These are phyloP conservation scores for Claviceps arundinis DNA, from an alignment of 2,329 filamentous ascomycete genomes.

Conservation along the genomic window DNA sequence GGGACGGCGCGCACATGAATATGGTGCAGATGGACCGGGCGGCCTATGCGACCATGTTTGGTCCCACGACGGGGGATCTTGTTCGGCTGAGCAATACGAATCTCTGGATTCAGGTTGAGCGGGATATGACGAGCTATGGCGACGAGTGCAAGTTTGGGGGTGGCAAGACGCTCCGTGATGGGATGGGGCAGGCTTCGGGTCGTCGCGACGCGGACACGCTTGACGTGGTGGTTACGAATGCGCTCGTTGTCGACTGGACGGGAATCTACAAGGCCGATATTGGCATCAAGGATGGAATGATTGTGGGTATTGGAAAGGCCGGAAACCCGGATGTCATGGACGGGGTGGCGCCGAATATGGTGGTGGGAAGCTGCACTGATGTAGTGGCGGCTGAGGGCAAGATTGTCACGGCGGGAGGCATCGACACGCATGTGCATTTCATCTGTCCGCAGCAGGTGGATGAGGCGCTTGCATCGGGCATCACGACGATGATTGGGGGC, in stretches of 20 bases:
- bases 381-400: constrained; percentile 82
- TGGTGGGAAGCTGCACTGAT: constrained; percentile 81
- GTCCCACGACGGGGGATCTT: constrained; percentile 78
- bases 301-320: constrained; percentile 83
- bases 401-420: constrained; percentile 80
- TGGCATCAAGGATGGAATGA: constrained; percentile 75
- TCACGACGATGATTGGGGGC: constrained; percentile 84
- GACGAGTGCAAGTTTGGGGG: constrained; percentile 95
- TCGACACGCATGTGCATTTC: constrained; percentile 86
- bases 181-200: constrained; percentile 87
- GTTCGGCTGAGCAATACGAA: constrained; percentile 73
- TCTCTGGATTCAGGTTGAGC: constrained; percentile 82
- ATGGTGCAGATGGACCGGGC: constrained; percentile 60
- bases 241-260: constrained; percentile 77
- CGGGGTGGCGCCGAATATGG: constrained; percentile 62
- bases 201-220: constrained; percentile 57
- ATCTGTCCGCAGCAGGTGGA: constrained; percentile 88
- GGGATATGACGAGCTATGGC: constrained; percentile 70
- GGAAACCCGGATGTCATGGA: constrained; percentile 98
- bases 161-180: constrained; percentile 84
- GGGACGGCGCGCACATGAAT: constrained; percentile 39
- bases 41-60: constrained; percentile 80
- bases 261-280: constrained; percentile 97
- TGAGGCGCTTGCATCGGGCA: constrained; percentile 70
- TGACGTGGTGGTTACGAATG: constrained; percentile 81